Evolutionary conservation across 208 protist genomes (phyloP), one percentile per base, ranked within the genome.

Genomic region (Crithidia expoeki): DNA sequence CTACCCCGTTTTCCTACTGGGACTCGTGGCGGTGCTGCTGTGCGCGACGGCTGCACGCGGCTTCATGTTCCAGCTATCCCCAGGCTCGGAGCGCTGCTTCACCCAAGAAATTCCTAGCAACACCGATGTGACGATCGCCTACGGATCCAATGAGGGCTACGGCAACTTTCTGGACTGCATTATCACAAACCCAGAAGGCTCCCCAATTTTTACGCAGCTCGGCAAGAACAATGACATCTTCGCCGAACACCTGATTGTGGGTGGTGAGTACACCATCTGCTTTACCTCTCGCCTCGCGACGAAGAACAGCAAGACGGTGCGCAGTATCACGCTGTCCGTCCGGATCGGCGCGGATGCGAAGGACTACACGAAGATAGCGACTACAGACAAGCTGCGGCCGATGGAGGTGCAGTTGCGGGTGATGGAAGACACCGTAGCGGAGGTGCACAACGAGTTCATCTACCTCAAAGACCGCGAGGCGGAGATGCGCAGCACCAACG

Each of bases 381-480:
- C 83, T 12, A 93, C 84, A 50, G 84, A 95, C 57, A 96, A 97
- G 60, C 67, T 98, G 36, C 91, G 93, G 58, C 95, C 95, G 30
- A 92, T 98, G 53, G 92, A 97, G 70, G 72, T 95, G 6, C 85
- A 97, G 72, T 76, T 98, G 55, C 86, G 92, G 19, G 78, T 86
- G 56, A 71, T 97, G 67, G 93, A 98, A 67, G 89, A 97, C 61
- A 79, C 76, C n/a, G 85, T 96, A 7, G 79, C 83, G 28, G 74
- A 74, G 33, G 80, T 97, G n/a, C 83, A 96, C 77, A 80, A 73
- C 17, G 89, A 97, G 68, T 96, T 95, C 68, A 28, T 86, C 16
- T 97, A 97, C 81, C 94, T 88, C 70, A 91, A 88, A 68, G 75
- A 90, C 58, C 84, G 89, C 46, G 95, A 98, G 69, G 74, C 68